phyloP scores from a whole-genome alignment of 208 protist species.

The Acanthamoeba lenticulata region DNA sequence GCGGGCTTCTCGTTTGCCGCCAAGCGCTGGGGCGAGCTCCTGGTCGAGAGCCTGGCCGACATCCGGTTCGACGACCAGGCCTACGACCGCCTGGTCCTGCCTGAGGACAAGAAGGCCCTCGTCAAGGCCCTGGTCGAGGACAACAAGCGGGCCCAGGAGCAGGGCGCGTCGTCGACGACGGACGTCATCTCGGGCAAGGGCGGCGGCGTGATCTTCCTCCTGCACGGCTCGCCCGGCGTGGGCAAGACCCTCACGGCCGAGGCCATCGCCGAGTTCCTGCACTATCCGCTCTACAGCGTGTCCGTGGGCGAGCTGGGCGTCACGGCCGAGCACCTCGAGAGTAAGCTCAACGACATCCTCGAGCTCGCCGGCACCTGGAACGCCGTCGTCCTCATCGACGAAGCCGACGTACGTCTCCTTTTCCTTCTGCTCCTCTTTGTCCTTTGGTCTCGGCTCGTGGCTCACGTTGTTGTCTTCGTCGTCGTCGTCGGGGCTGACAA shows the following conservation, averaged over 20 bases:
- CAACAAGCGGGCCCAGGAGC: slow-evolving; percentile 40
- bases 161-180: neutral
- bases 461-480: too few species aligned
- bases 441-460: too few species aligned
- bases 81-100: slow-evolving; percentile 45
- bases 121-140: slow-evolving; percentile 56
- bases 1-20: slow-evolving; percentile 50
- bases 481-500: too few species aligned
- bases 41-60: slow-evolving; percentile 50
- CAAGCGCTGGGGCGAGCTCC: slow-evolving; percentile 57
- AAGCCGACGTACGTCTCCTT: slow-evolving; percentile 74
- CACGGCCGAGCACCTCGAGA: slow-evolving; percentile 68
- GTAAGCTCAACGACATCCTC: slow-evolving; percentile 72
- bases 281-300: slow-evolving; percentile 81
- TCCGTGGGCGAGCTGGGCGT: slow-evolving; percentile 80
- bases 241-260: slow-evolving; percentile 85
- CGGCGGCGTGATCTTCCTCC: slow-evolving; percentile 78
- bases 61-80: slow-evolving; percentile 60
- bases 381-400: slow-evolving; percentile 80
- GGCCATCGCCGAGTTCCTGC: slow-evolving; percentile 80
- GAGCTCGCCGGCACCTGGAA: slow-evolving; percentile 75
- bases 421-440: neutral
- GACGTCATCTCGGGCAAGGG: slow-evolving; percentile 63
- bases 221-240: slow-evolving; percentile 80
- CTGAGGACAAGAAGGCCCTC: slow-evolving; percentile 58